Evolutionary conservation across 2,329 filamentous ascomycete species (phyloP), one percentile per base, ranked within the genome.

Genomic region (Niveomyces coronatus): DNA sequence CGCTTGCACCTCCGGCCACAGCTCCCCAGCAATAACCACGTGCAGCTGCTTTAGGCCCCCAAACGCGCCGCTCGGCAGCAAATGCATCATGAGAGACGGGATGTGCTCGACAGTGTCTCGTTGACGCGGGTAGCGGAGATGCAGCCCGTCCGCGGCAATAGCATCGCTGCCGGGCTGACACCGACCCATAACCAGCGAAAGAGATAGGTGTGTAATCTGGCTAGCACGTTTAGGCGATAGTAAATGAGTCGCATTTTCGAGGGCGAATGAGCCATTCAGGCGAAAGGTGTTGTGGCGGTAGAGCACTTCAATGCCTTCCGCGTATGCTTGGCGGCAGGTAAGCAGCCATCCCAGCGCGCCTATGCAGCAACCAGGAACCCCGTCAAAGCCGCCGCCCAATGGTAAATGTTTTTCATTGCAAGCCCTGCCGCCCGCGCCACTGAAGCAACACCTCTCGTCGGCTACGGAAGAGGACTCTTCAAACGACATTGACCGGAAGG

Each of bases 291-390:
- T 39, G 15, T 10, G n/a, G 6, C 37, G 24, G 26, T 39, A 39
- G 24, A 39, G 31, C 14, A 39, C 37, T n/a, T 16, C 31, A 19
- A 34, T 13, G 37, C 37, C 31, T 31, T 39, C 37, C 15, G 14
- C 31, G 37, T 39, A 8, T 1, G 37, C 31, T 17, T 39, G 37
- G 10, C 31, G 37, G 37, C 37, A 39, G 31, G 37, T 11, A 17
- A 39, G 31, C 6, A 39, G 37, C 37, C 37, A 39, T 5, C 37
- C 37, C 15, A 39, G 24, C 5, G 31, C 30, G 26, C 37, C 31
- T 24, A 39, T 5, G 18, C 24, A 19, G 31, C 31, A 34, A 24
- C 22, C n/a, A n/a, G n/a, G n/a, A n/a, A n/a, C n/a, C n/a, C n/a
- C n/a, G n/a, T n/a, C n/a, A n/a, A n/a, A n/a, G n/a, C n/a, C n/a